phyloP scores from a whole-genome alignment of 768 basidiomycete genomes.

The Glaciozyma martinii region DNA sequence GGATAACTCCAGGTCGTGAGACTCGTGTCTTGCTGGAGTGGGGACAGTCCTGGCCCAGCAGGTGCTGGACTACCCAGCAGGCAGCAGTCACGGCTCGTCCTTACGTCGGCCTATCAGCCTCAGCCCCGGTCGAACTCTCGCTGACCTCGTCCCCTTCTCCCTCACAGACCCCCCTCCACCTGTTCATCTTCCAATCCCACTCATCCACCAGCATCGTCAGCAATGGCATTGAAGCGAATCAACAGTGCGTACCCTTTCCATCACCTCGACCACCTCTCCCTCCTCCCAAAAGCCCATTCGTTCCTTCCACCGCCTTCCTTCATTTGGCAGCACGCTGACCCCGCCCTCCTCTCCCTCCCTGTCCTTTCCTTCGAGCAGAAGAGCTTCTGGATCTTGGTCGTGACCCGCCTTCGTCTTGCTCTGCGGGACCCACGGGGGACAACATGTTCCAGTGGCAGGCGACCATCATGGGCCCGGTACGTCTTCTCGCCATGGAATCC shows the following conservation, averaged over 20 bases:
- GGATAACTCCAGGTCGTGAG: no score
- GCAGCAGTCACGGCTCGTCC: no score
- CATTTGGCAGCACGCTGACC: background rate
- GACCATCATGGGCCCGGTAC: slow-evolving; percentile 97
- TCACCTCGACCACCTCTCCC: background rate
- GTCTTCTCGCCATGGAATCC: slow-evolving; percentile 39
- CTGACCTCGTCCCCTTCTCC: no score
- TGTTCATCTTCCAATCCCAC: no score
- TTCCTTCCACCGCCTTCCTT: slow-evolving; percentile 5
- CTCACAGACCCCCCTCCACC: no score
- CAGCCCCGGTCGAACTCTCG: no score
- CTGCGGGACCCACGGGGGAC: slow-evolving; percentile 92
- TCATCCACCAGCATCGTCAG: background rate
- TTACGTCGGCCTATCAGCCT: no score
- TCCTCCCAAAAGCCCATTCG: background rate
- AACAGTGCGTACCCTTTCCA: slow-evolving; percentile 65
- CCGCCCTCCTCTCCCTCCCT: background rate
- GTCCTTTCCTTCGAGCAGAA: slow-evolving; percentile 43
- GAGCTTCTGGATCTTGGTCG: slow-evolving; percentile 99
- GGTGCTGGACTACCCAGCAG: no score
- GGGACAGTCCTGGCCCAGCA: no score
- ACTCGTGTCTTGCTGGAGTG: no score
- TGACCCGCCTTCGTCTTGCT: slow-evolving; percentile 99
- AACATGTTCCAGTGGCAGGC: slow-evolving; percentile 97
- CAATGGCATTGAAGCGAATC: slow-evolving; percentile 97